Evolutionary conservation across 2,329 filamentous ascomycete genomes (phyloP).

Genomic region (Arthroderma sp.): DNA sequence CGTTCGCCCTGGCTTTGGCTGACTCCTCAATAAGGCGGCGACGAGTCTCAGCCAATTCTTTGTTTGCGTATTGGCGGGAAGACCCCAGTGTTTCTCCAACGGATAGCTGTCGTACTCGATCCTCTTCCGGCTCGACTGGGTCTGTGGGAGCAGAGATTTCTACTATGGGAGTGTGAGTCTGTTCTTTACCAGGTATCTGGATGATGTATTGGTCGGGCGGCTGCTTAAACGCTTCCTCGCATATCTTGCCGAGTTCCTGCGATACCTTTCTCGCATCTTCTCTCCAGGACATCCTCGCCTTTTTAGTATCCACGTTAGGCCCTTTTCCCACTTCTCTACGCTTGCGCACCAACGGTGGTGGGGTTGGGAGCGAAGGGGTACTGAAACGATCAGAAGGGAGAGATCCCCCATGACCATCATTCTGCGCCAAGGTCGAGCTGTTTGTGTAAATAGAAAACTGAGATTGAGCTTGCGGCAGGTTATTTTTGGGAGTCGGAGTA

Average conservation of each 20-base stretch:
- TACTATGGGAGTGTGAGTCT: background rate
- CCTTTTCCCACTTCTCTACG: constrained; percentile 18
- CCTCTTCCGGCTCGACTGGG: background rate
- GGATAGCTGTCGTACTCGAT: constrained; percentile 19
- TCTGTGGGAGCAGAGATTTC: background rate
- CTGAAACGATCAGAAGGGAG: constrained; percentile 17
- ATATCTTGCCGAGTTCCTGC: constrained; percentile 72
- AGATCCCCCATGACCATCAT: constrained; percentile 10
- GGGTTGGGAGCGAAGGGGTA: constrained; percentile 28
- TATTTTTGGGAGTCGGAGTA: constrained; percentile 15
- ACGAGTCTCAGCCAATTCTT: constrained; percentile 46
- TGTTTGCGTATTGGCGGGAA: constrained; percentile 39
- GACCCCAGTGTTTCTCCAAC: constrained; percentile 35
- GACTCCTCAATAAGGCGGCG: constrained; percentile 42
- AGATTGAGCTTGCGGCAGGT: constrained; percentile 14
- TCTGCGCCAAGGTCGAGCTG: constrained; percentile 15
- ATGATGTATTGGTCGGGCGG: background rate
- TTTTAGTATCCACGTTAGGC: constrained; percentile 25
- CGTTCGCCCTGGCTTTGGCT: constrained; percentile 30
- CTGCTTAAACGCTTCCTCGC: constrained; percentile 75
- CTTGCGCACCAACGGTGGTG: constrained; percentile 25
- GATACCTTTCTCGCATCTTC: constrained; percentile 78
- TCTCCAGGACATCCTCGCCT: constrained; percentile 40
- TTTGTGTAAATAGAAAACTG: constrained; percentile 15
- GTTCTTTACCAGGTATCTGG: background rate